Conservation (phyloP, 768 basidiomycete genomes). For the Pulveroboletus sp. region DNA sequence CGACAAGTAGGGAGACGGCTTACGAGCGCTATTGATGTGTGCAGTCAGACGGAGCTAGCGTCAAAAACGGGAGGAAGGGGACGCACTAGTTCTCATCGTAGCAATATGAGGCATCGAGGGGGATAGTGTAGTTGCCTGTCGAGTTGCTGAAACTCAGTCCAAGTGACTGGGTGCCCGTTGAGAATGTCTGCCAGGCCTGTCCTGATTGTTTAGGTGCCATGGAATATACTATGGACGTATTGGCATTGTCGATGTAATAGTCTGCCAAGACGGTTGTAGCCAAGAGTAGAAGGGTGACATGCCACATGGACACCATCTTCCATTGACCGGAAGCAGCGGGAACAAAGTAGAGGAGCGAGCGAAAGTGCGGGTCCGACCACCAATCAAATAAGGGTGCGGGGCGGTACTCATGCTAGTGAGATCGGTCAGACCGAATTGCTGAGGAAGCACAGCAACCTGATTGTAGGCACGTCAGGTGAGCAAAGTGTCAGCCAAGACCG, state of each 20-base stretch:
- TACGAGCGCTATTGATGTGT: slow-evolving; percentile 13
- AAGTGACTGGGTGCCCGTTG: not conserved
- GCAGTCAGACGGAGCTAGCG: not conserved
- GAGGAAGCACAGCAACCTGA: slow-evolving; percentile 3
- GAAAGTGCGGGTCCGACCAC: not conserved
- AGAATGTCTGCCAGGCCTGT: slow-evolving; percentile 9
- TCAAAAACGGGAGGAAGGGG: not conserved
- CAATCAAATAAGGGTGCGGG: not conserved
- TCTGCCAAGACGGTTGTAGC: slow-evolving; percentile 15
- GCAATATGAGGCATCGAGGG: slow-evolving; percentile 16
- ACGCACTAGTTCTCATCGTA: slow-evolving; percentile 27
- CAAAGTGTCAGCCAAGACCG: not conserved
- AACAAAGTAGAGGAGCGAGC: not conserved
- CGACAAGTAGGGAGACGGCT: not conserved
- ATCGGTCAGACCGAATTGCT: not conserved
- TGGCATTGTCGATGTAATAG: slow-evolving; percentile 22
- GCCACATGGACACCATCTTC: slow-evolving; percentile 6
- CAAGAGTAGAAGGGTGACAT: slow-evolving; percentile 8
- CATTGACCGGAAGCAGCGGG: not conserved
- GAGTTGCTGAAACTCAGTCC: slow-evolving; percentile 9
- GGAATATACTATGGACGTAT: slow-evolving; percentile 17
- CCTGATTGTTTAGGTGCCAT: slow-evolving; percentile 13
- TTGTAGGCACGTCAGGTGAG: not conserved
- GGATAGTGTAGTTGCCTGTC: slow-evolving; percentile 17
- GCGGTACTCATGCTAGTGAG: not conserved